Evolutionary conservation across 306 rosid species (phyloP), one percentile per base, ranked within the genome.

Genomic region (Sindora glabra): DNA sequence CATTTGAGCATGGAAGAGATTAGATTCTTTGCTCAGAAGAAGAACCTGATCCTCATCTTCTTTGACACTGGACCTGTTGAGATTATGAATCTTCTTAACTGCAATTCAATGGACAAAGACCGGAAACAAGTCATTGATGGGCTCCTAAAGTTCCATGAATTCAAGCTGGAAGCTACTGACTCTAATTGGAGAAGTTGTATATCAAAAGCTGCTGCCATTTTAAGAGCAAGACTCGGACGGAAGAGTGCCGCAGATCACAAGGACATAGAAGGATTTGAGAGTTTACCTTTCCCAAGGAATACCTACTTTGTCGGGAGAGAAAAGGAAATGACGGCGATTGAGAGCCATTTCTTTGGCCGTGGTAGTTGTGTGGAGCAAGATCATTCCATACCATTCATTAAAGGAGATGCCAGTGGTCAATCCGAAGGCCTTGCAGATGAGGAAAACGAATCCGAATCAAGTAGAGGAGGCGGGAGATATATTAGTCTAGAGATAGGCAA

Each of bases 361-460:
- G 77, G 83, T 63, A 86, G 27, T 33, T 75, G 41, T 17, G 17
- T 19, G 6, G 85, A 78, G 48, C 81, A 74, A 63, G 95, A 83
- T 53, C 71, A 72, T 41, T 49, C 69, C 59, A 10, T 59, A 56
- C 48, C 69, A 13, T 0, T 15, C 45, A 45, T 25, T 33, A 81
- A 76, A 72, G 88, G 87, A 25, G 86, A 83, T 33, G 77, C 76
- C 9, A 78, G 83, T 34, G 83, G 79, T 30, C 90, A 86, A 59
- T 84, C 95, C 14, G 97, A 86, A 56, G 94, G 94, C 34, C 76
- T 76, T n/a, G 97, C 94, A 13, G 90, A 90, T 52, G 90, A 86
- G 62, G 95, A 86, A 73, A 78, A 83, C 13, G 97, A 80, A 45
- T 19, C 62, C 10, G 79, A 74, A 19, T 49, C 19, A 37, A 45